These are phyloP conservation scores for Neodidymelliopsis sp. DNA, from an alignment of 2,329 filamentous ascomycete genomes.

Conservation along the genomic window DNA sequence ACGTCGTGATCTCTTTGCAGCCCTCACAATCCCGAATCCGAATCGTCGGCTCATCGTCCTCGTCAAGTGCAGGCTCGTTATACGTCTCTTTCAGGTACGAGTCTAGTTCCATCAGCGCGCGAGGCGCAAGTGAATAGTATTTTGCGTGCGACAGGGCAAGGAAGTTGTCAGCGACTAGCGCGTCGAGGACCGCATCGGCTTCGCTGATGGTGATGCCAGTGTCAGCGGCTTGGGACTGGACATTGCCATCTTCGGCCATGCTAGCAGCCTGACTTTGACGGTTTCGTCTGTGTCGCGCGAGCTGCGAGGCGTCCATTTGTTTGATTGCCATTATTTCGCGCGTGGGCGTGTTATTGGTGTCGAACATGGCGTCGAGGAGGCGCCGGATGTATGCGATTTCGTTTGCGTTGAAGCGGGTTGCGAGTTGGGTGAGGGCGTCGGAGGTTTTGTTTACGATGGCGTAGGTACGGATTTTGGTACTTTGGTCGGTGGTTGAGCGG, in stretches of 20 bases:
- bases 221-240: constrained; percentile 52
- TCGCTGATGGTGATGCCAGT: constrained; percentile 74
- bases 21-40: constrained; percentile 87
- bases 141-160: constrained; percentile 75
- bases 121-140: constrained; percentile 78
- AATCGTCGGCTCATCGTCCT: constrained; percentile 59
- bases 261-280: constrained; percentile 38
- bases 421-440: constrained; percentile 84
- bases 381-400: constrained; percentile 91
- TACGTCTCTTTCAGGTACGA: constrained; percentile 88
- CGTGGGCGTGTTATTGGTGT: constrained; percentile 80
- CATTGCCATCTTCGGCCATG: constrained; percentile 25
- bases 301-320: constrained; percentile 77
- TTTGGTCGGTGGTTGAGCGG: constrained; percentile 74
- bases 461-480: too few species aligned
- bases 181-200: constrained; percentile 74
- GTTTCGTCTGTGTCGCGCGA: constrained; percentile 57
- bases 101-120: constrained; percentile 83
- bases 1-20: constrained; percentile 88
- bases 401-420: constrained; percentile 79
- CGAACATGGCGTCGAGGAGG: constrained; percentile 89
- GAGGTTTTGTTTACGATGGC: too few species aligned
- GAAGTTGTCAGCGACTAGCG: constrained; percentile 82
- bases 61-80: constrained; percentile 67
- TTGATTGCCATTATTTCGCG: constrained; percentile 85